phyloP scores from a whole-genome alignment of 352 stramenopile genomes.

The Phytopythium helicoides region DNA sequence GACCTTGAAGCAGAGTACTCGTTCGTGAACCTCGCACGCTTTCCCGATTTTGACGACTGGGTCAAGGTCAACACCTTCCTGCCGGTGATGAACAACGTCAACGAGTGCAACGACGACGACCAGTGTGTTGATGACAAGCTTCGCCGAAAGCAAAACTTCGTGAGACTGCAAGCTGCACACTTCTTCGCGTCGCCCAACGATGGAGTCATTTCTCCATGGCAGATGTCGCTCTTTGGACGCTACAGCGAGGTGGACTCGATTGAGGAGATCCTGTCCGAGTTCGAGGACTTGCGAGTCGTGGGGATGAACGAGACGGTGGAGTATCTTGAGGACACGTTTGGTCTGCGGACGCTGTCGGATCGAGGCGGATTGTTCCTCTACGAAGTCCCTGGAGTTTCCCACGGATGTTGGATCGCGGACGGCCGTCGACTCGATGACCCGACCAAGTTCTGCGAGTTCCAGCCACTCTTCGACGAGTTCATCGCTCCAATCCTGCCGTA shows the following conservation, averaged over 20 bases:
- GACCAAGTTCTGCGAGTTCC: too few relatives aligned
- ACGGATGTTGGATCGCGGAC: too few relatives aligned
- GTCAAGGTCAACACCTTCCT: conserved; percentile 15
- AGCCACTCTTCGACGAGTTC: too few relatives aligned
- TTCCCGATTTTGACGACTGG: not conserved
- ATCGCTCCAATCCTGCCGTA: too few relatives aligned
- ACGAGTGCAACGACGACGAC: conserved; percentile 6
- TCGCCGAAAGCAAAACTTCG: conserved; percentile 23
- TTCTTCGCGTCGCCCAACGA: conserved; percentile 48
- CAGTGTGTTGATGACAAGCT: conserved; percentile 9
- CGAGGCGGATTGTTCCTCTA: too few relatives aligned
- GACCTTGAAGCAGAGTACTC: conserved; percentile 33
- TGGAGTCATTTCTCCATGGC: conserved; percentile 31
- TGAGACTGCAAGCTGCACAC: conserved; percentile 28
- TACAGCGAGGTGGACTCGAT: conserved; percentile 39
- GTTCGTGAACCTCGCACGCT: conserved; percentile 21
- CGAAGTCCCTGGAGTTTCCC: too few relatives aligned
- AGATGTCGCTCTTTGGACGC: conserved; percentile 24
- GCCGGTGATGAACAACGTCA: conserved; percentile 26
- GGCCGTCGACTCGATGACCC: too few relatives aligned
- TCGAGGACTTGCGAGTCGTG: conserved; percentile 17
- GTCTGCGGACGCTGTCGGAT: too few relatives aligned
- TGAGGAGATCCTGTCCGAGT: conserved; percentile 19
- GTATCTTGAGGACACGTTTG: conserved; percentile 37
- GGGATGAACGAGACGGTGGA: conserved; percentile 29